These are phyloP conservation scores for Yamadazyma sp. DNA, from an alignment of 805 yeast species.

Conservation along the genomic window DNA sequence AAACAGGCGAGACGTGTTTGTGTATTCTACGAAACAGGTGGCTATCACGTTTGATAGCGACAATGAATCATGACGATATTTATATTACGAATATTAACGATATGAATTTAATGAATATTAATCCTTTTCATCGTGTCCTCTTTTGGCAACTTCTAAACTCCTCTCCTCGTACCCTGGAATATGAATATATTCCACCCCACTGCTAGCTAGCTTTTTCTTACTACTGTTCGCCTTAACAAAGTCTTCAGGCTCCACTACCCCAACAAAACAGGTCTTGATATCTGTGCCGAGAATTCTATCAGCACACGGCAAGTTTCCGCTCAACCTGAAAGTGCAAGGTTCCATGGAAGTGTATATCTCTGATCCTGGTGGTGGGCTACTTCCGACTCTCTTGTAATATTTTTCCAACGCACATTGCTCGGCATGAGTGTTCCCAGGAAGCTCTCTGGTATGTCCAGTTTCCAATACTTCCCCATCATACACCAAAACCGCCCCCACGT, in stretches of 20 bases:
- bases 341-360: constrained; percentile 95
- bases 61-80: too few relatives aligned
- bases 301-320: constrained; percentile 88
- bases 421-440: constrained; percentile 95
- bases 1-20: constrained; percentile 35
- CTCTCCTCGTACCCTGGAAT: constrained; percentile 81
- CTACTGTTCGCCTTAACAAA: constrained; percentile 82
- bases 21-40: constrained; percentile 40
- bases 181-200: constrained; percentile 69
- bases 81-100: neutral
- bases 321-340: constrained; percentile 85
- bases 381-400: constrained; percentile 44
- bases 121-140: constrained; percentile 55
- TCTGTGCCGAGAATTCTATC: constrained; percentile 64
- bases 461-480: constrained; percentile 59
- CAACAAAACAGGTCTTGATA: constrained; percentile 81
- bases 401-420: constrained; percentile 92
- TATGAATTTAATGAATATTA: constrained; percentile 3
- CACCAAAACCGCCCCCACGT: constrained; percentile 90
- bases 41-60: constrained; percentile 27
- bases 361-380: constrained; percentile 62
- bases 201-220: constrained; percentile 47
- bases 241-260: constrained; percentile 85
- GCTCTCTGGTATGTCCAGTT: constrained; percentile 86
- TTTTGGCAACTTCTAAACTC: constrained; percentile 66